A percentile compares a stretch with the other conserved stretches of the same genome.
phyloP scores from a whole-genome alignment of 306 rosid genomes.

The Medicago arabica region DNA sequence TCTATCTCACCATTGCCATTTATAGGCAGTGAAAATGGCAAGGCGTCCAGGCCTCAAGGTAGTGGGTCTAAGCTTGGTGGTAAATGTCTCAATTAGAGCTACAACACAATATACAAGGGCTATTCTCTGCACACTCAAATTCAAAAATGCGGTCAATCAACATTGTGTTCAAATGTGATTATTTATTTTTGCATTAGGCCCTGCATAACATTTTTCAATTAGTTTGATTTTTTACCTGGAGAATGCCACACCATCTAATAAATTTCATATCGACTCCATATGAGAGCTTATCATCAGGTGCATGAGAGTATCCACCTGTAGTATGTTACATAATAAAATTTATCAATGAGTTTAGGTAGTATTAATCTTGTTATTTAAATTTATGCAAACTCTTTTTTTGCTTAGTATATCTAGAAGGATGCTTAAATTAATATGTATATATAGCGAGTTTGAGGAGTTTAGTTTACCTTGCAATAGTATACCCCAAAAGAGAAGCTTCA shows the following conservation, averaged over 20 bases:
- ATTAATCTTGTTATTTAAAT: no score
- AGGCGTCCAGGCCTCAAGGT: slow-evolving; percentile 49
- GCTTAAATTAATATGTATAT: neutral
- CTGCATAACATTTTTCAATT: neutral
- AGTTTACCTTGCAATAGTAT: slow-evolving; percentile 76
- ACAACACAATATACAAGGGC: slow-evolving; percentile 83
- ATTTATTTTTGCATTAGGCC: neutral
- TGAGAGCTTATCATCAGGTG: slow-evolving; percentile 62
- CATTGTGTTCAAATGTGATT: slow-evolving; percentile 8
- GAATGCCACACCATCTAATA: slow-evolving; percentile 92
- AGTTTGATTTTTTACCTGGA: slow-evolving; percentile 58
- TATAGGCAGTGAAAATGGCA: slow-evolving; percentile 74
- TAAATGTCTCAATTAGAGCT: slow-evolving; percentile 74
- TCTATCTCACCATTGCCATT: slow-evolving; percentile 68
- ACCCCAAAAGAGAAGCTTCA: slow-evolving; percentile 95
- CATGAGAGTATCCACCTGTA: slow-evolving; percentile 90
- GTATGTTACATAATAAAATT: neutral
- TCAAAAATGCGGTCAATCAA: slow-evolving; percentile 40
- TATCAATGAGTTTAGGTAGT: neutral
- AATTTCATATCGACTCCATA: slow-evolving; percentile 83
- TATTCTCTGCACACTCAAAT: slow-evolving; percentile 69
- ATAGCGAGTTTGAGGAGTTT: neutral
- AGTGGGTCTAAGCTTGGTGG: slow-evolving; percentile 72
- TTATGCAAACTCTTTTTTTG: no score
- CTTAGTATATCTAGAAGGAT: no score